Base-by-base conservation (phyloP, 2,329 filamentous ascomycete species). In the Cladorrhinum sp. region DNA sequence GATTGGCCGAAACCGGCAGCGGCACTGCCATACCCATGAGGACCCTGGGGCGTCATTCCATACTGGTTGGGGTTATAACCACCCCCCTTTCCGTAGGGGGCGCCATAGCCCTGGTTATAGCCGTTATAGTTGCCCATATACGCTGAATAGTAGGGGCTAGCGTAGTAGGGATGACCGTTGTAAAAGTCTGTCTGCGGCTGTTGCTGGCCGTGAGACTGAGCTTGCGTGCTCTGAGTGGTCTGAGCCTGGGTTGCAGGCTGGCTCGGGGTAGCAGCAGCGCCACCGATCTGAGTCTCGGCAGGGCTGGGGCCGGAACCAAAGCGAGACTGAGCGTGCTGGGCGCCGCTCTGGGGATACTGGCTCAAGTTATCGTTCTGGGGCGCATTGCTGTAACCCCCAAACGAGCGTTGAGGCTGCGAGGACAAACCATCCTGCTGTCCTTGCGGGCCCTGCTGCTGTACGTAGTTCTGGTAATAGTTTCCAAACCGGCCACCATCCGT, bases 261-360 rank as follows among this genome's bases (percentile, higher is more conserved):
- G 77, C 96, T 95, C 36, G 93, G 93, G 2, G 93, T 97, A 69
- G 89, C 93, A 74, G 38, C 53, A 25, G 95, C 89, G 50, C 92
- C 93, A 73, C 92, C 96, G 78, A 89, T 92, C 70, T 92, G 90
- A 63, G 85, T 83, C 58, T 96, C 92, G 64, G 85, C 80, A 62
- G 53, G 53, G 12, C 81, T 77, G 27, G 67, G 55, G 7, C 62
- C 67, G 24, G 80, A 76, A 51, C 78, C 79, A 65, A 78, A 79
- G 27, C 81, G 81, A 50, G 87, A 88, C 57, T 86, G 83, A 3
- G 85, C 82, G 65, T 81, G 82, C 73, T 77, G 87, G 70, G 88
- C 88, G 67, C 88, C 89, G 73, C 86, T 90, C 73, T 93, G 91
- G 41, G 89, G 86, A 73, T 92, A 92, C 70, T 82, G 87, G 78